These are phyloP conservation scores for Eruca vesicaria DNA, from an alignment of 441 rosid genomes.

Conservation along the genomic window DNA sequence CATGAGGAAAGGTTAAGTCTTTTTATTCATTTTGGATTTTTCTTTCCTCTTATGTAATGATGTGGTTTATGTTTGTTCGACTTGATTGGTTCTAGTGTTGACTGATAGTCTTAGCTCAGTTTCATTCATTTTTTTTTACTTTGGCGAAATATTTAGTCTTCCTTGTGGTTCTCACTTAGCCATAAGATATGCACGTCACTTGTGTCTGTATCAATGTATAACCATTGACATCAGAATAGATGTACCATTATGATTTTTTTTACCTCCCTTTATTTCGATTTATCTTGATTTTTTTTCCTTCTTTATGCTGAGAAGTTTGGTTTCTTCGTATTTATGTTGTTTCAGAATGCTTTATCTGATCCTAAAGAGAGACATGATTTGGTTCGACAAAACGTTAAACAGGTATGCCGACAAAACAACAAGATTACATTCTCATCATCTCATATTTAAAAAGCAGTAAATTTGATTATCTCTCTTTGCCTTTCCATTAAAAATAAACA, in stretches of 20 bases:
- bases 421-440: too few relatives aligned
- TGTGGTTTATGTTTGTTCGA: background rate
- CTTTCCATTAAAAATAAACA: background rate
- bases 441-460: too few relatives aligned
- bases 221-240: background rate
- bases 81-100: background rate
- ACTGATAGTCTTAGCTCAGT: background rate
- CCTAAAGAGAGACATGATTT: constrained; percentile 71
- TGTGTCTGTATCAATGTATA: background rate
- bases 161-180: background rate
- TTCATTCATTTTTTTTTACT: background rate
- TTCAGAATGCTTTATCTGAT: constrained; percentile 52
- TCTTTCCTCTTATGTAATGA: background rate
- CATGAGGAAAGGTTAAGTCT: constrained; percentile 73
- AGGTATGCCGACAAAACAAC: too few relatives aligned
- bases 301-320: too few relatives aligned
- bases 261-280: too few relatives aligned
- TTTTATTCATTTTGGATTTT: background rate
- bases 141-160: background rate
- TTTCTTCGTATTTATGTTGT: background rate
- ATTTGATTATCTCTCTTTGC: too few relatives aligned
- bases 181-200: background rate
- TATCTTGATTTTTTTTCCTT: too few relatives aligned
- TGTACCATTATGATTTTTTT: background rate
- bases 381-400: constrained; percentile 56